Conservation (phyloP, 306 rosid genomes). For the Psophocarpus tetragonolobus region DNA sequence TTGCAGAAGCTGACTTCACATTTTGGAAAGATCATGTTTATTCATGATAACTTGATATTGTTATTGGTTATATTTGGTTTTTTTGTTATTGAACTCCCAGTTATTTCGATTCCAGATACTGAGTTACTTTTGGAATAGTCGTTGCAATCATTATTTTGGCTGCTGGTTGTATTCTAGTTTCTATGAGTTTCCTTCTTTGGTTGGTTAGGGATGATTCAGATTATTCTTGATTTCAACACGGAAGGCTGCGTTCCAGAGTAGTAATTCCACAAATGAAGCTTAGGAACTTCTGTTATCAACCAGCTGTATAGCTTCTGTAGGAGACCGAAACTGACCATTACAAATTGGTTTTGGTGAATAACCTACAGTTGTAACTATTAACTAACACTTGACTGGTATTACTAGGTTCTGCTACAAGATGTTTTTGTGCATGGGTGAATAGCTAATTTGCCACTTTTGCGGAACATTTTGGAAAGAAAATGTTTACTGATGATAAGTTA, state of each 20-base stretch:
- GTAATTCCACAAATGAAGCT: not conserved
- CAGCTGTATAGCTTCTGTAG: constrained; percentile 37
- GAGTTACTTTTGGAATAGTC: not conserved
- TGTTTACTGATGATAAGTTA: constrained; percentile 31
- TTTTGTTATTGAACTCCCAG: constrained; percentile 36
- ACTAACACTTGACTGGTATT: constrained; percentile 35
- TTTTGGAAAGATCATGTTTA: constrained; percentile 35
- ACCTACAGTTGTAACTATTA: constrained; percentile 31
- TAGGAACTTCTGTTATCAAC: constrained; percentile 36
- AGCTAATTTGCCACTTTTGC: constrained; percentile 13
- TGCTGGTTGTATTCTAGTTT: not conserved
- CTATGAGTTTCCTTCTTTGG: not conserved
- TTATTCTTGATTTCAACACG: not conserved
- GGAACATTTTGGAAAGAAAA: constrained; percentile 34
- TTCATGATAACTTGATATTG: constrained; percentile 27
- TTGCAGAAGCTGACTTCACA: constrained; percentile 31
- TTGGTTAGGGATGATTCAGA: not conserved
- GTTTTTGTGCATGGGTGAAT: constrained; percentile 38
- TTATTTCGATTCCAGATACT: not conserved
- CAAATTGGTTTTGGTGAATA: constrained; percentile 23
- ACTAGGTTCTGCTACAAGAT: constrained; percentile 34
- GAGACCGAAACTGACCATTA: constrained; percentile 28
- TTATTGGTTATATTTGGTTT: constrained; percentile 36
- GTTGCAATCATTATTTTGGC: not conserved
- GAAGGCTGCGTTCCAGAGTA: constrained; percentile 3